Conservation (phyloP, 75 land plant genomes). For the Cunninghamia lanceolata region DNA sequence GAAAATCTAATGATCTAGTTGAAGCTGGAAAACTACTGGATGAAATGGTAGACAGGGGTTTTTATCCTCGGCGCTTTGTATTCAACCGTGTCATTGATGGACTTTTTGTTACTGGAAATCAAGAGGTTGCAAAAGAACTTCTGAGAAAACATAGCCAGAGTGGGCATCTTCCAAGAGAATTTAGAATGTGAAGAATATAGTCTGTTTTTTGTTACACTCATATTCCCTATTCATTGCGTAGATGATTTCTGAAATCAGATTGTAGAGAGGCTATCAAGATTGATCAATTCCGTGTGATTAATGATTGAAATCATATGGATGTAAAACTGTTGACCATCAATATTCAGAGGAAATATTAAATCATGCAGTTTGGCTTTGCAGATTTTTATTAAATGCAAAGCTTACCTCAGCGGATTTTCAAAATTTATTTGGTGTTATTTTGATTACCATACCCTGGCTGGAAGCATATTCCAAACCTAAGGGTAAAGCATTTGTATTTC, state of each 20-base stretch:
- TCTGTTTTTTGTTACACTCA: background rate
- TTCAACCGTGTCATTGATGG: conserved; percentile 60
- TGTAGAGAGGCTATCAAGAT: background rate
- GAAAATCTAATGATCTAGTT: conserved; percentile 45
- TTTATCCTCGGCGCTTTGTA: conserved; percentile 44
- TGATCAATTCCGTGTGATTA: background rate
- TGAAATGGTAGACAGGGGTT: conserved; percentile 67
- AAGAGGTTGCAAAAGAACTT: conserved; percentile 58
- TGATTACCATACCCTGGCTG: background rate
- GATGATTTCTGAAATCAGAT: background rate
- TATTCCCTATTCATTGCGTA: background rate
- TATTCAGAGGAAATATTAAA: background rate
- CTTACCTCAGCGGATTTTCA: background rate
- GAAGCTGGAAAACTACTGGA: conserved; percentile 57
- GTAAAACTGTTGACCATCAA: background rate
- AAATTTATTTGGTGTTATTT: background rate
- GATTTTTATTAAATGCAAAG: background rate
- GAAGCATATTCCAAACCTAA: background rate
- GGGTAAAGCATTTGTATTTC: background rate
- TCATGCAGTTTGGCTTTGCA: background rate
- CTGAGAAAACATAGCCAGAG: conserved; percentile 47
- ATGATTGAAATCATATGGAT: background rate
- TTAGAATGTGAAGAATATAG: conserved; percentile 29
- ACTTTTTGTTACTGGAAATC: conserved; percentile 61
- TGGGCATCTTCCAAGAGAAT: conserved; percentile 35